These are phyloP conservation scores for Erodium chrysanthum DNA, from an alignment of 441 rosid species.

Conservation along the genomic window DNA sequence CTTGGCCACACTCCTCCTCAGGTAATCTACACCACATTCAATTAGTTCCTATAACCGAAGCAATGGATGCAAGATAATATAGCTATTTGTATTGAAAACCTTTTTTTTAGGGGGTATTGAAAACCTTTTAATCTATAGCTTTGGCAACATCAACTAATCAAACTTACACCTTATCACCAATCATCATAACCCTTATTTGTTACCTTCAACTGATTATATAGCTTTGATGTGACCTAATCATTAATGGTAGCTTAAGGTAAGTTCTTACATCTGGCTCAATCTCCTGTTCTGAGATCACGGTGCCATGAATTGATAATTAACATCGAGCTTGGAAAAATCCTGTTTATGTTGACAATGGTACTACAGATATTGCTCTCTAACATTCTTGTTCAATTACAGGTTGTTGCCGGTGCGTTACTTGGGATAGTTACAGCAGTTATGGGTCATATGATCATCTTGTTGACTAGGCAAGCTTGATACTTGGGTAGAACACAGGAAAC, in stretches of 20 bases:
- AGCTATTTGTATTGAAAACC: neutral
- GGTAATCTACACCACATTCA: slow-evolving; percentile 25
- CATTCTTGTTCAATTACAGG: slow-evolving; percentile 37
- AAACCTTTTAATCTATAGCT: neutral
- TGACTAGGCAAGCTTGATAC: slow-evolving; percentile 18
- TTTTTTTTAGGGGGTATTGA: neutral
- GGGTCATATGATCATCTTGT: slow-evolving; percentile 38
- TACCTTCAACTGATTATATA: neutral
- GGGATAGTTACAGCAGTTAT: slow-evolving; percentile 47
- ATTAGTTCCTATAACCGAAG: neutral
- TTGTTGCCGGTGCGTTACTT: slow-evolving; percentile 64
- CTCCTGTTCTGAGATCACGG: neutral
- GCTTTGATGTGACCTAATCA: neutral
- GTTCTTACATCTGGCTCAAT: neutral
- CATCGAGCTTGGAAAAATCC: neutral
- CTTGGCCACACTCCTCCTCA: slow-evolving; percentile 71
- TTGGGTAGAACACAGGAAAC: slow-evolving; percentile 6
- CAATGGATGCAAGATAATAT: neutral
- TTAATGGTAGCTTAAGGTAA: neutral
- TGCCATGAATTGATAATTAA: neutral
- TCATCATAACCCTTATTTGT: neutral
- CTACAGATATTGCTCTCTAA: neutral
- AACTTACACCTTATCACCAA: neutral
- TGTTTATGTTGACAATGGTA: neutral
- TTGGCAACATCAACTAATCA: neutral